phyloP scores from a whole-genome alignment of 192 early-diverging fungal genomes.

The Thoreauomyces humboldtii region DNA sequence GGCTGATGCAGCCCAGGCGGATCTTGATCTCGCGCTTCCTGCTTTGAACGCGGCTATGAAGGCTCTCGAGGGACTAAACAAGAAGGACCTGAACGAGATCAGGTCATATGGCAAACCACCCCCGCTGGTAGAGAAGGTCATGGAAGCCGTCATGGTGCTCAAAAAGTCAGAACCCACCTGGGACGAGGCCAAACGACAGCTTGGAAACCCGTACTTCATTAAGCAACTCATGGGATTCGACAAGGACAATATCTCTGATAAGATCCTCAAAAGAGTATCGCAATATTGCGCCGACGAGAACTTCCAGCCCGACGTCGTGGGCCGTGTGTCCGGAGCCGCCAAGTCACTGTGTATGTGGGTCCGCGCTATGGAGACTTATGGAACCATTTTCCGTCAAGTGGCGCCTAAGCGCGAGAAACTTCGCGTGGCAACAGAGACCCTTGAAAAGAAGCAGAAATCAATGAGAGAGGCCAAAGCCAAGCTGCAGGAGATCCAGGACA shows the following conservation, averaged over 20 bases:
- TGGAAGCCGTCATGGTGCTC: constrained; percentile 63
- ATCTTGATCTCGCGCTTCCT: constrained; percentile 57
- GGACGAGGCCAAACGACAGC: constrained; percentile 59
- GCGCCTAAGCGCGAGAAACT: constrained; percentile 61
- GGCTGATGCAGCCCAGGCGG: constrained; percentile 58
- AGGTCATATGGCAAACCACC: constrained; percentile 60
- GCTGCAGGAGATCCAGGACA: constrained; percentile 63
- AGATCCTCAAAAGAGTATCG: constrained; percentile 52
- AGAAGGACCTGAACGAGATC: constrained; percentile 62
- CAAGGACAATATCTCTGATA: constrained; percentile 62
- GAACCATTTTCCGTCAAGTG: constrained; percentile 57
- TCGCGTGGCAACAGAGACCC: constrained; percentile 50
- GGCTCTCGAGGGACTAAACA: constrained; percentile 58
- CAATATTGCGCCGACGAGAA: constrained; percentile 58
- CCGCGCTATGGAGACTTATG: constrained; percentile 59
- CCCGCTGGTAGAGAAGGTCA: constrained; percentile 60
- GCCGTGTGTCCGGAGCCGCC: constrained; percentile 55
- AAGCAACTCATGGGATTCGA: constrained; percentile 61
- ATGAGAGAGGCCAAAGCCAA: constrained; percentile 55
- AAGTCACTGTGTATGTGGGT: constrained; percentile 67
- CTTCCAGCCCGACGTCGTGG: constrained; percentile 59
- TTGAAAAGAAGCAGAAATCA: constrained; percentile 59
- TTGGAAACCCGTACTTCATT: constrained; percentile 65
- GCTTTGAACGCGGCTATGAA: constrained; percentile 59
- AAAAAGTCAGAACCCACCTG: constrained; percentile 62